Base-by-base conservation (phyloP, 768 basidiomycete species). In the Macrolepiota albuminosa region DNA sequence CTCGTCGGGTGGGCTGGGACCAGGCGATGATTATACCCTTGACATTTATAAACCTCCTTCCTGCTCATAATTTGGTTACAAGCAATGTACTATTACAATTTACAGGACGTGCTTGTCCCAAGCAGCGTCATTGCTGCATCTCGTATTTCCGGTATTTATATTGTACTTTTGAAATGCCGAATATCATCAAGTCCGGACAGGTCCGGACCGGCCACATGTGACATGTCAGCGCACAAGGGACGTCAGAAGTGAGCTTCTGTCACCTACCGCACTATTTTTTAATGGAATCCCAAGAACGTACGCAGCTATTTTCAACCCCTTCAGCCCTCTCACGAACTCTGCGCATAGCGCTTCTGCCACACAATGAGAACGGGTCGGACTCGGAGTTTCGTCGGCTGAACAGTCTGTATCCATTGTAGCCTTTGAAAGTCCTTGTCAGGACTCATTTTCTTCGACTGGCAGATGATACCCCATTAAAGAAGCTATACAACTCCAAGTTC, bases 1-100 rank as follows among this genome's bases (percentile, higher is more conserved):
- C 66, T 76, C 4, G 67, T 74, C 4, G 72, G 68, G 2, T 75
- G 72, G 71, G 73, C 68, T 34, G 61, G 62, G 18, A 52, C 61
- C 45, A 55, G 55, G 60, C 64, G 61, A 45, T 68, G 42, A 43
- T 43, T 2, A 29, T 29, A 29, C 29, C 29, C 29, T 29, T 29
- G 29, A 29, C 29, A 4, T 29, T 29, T 29, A 29, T 21, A 21
- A 21, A 21, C 21, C 21, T 21, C 21, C 21, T 21, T 21, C 21
- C 21, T 21, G 21, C 21, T 21, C 21, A 21, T 21, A 1, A 21
- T 21, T 1, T 1, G 21, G 21, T 21, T 21, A 21, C 21, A 21
- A 21, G 21, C 21, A 21, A 21, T 21, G 21, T 21, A 21, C 21
- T 21, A 21, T 21, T 21, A 21, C 21, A 29, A 29, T 29, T 4